phyloP scores from a whole-genome alignment of 139 green algal genomes.

The Picochlorum sp. region DNA sequence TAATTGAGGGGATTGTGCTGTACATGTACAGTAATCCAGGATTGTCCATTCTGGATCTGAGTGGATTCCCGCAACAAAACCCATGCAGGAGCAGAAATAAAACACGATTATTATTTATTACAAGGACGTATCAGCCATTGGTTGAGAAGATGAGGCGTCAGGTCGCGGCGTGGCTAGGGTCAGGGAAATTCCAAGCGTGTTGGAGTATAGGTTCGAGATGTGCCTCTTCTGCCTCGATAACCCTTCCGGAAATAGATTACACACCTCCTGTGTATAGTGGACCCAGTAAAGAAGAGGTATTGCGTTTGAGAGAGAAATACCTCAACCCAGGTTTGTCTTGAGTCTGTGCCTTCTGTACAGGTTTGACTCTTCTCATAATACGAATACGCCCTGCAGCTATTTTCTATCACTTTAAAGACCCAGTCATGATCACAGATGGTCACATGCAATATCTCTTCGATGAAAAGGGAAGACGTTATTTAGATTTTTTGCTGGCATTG shows the following conservation, averaged over 20 bases:
- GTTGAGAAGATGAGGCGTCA: background rate
- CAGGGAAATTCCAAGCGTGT: no score
- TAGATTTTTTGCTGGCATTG: slow-evolving; percentile 97
- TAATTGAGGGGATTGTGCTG: no score
- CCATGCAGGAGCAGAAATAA: no score
- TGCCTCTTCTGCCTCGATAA: background rate
- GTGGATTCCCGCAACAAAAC: no score
- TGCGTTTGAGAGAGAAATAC: slow-evolving; percentile 59
- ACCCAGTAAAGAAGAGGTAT: slow-evolving; percentile 70
- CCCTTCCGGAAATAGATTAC: slow-evolving; percentile 51
- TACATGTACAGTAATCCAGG: no score
- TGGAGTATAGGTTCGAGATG: no score
- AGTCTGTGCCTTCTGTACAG: background rate
- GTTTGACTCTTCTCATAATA: background rate
- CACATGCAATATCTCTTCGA: slow-evolving; percentile 97
- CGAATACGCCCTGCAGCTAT: slow-evolving; percentile 19
- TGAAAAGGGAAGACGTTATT: slow-evolving; percentile 77
- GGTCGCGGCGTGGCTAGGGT: no score
- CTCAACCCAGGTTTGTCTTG: slow-evolving; percentile 65
- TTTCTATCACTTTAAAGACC: slow-evolving; percentile 36
- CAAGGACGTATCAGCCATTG: no score
- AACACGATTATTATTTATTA: no score
- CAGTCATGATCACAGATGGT: slow-evolving; percentile 89
- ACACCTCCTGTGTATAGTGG: slow-evolving; percentile 67
- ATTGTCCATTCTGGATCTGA: no score